Base-by-base conservation (phyloP, 192 early-diverging fungal species). In the Podila clonocystis region DNA sequence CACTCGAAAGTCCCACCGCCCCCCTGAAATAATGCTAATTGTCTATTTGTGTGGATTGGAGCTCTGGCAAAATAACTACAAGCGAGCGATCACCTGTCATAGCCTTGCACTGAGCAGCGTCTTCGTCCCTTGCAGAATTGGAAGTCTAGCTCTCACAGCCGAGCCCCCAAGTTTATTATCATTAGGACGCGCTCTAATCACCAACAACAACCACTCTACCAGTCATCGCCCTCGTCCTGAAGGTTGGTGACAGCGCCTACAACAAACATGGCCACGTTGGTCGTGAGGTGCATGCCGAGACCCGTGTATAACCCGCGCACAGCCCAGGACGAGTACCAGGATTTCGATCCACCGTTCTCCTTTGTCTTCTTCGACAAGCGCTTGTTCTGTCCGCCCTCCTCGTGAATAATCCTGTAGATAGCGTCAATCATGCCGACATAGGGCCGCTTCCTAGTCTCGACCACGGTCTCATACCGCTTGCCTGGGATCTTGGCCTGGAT, bases 351-450 rank as follows among this genome's bases (percentile, higher is more conserved):
- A 19, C 31, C 52, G 19, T 31, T 52, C n/a, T 24, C 28, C 19
- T 57, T 59, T 22, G 52, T 68, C 31, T 67, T 71, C 22, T 62
- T 73, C 31, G 62, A 50, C 38, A 82, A 24, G 13, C 64, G 68
- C 24, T 41, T 70, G 31, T 73, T 82, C 58, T 50, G 67, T 30
- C 87, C 87, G 6, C 94, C 94, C 69, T 95, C 94, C 79, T 95
- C 94, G 26, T 88, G 86, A 50, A 94, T 83, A 41, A 95, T 92
- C 33, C 87, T 85, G 75, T 90, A 91, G 19, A 85, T 65, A 22
- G 89, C 88, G 65, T 95, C 91, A n/a, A 85, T 63, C 68, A 94
- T 87, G 19, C 92, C 92, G 1, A 88, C 87, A 67, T 95, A 95
- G 20, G 91, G 94, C n/a, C 92, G 84, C 31, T 88, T 85, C 29